A percentile compares a stretch with the other conserved stretches of the same genome.
These are phyloP conservation scores for Exophiala lecanii-corni DNA, from an alignment of 2,329 filamentous ascomycete genomes.

Conservation along the genomic window DNA sequence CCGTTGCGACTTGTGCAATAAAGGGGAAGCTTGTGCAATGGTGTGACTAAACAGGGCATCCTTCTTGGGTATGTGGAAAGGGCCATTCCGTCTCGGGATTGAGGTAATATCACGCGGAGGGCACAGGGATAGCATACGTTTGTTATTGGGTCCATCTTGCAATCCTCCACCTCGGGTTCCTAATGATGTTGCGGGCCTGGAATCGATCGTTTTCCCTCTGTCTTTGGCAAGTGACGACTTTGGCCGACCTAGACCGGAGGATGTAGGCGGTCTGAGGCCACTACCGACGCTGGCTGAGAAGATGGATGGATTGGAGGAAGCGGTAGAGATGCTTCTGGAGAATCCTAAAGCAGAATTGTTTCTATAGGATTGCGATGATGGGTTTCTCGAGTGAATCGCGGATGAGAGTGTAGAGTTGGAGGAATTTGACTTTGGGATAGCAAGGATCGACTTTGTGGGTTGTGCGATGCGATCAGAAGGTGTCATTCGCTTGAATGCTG, in stretches of 20 bases:
- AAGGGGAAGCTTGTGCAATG: slow-evolving; percentile 1
- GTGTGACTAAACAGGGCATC: slow-evolving; percentile 11
- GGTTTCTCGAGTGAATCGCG: slow-evolving; percentile 38
- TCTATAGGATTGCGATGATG: slow-evolving; percentile 37
- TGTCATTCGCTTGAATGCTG: slow-evolving; percentile 59
- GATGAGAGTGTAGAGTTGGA: slow-evolving; percentile 42
- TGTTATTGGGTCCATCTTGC: slow-evolving; percentile 43
- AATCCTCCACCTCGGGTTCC: slow-evolving; percentile 34
- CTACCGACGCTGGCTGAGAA: slow-evolving; percentile 57
- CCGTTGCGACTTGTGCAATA: background rate
- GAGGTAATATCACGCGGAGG: slow-evolving; percentile 18
- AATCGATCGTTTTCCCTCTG: slow-evolving; percentile 41
- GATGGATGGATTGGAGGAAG: slow-evolving; percentile 41
- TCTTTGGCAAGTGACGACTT: slow-evolving; percentile 51
- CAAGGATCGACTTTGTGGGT: slow-evolving; percentile 39
- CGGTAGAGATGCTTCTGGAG: slow-evolving; percentile 42
- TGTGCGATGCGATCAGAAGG: slow-evolving; percentile 54
- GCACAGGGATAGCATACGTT: slow-evolving; percentile 47
- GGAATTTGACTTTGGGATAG: slow-evolving; percentile 41
- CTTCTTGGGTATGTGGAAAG: slow-evolving; percentile 13
- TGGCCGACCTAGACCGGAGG: slow-evolving; percentile 39
- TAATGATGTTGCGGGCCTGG: slow-evolving; percentile 40
- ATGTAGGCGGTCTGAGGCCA: slow-evolving; percentile 43
- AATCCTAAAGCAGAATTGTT: slow-evolving; percentile 33
- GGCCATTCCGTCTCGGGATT: slow-evolving; percentile 14